Base-by-base conservation (phyloP, 306 rosid genomes). In the Acacia acuminata region DNA sequence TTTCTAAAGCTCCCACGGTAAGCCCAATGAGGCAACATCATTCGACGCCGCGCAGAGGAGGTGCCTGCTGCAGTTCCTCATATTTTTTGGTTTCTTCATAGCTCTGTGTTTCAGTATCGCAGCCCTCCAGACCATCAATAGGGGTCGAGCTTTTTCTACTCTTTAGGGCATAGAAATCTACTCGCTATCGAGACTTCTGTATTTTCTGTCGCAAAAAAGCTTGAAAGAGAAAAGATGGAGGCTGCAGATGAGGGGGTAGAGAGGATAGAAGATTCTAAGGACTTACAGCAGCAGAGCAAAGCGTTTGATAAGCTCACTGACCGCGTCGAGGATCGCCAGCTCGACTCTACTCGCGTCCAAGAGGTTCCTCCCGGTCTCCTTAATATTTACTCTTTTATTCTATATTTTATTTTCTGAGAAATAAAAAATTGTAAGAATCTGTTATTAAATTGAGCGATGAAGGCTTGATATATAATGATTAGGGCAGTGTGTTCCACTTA, bases 271-370 rank as follows among this genome's bases (percentile, higher is more conserved):
- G 96, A 96, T 82, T 91, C 96, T 0, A 96, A 94, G 90, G 99
- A 96, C 72, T 51, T 94, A 81, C 99, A 92, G 84, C 94, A 94
- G 40, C 99, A 96, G 89, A 96, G 94, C 84, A 94, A 96, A 82
- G 99, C 97, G 34, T 89, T 96, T 73, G 99, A 96, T 78, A 94
- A 96, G 82, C 99, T 96, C 86, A 96, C 98, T 2, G 99, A 96
- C 84, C 99, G 97, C 73, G 97, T 94, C 16, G 99, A 96, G 74
- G 99, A 96, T 89, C 98, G 99, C 50, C 99, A 94, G 65, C 96
- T 96, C 66, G 97, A 96, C 79, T 96, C 99, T 66, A 90, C 99
- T 79, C 97, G 99, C 8, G 99, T 96, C 83, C 98, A 94, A 83
- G 97, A 92, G 88, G 94, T 91, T 20, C 76, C 20, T 34, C 38